Evolutionary conservation across 176 grass and related monocot genomes (phyloP).

Genomic region (Cenchrus purpureus): DNA sequence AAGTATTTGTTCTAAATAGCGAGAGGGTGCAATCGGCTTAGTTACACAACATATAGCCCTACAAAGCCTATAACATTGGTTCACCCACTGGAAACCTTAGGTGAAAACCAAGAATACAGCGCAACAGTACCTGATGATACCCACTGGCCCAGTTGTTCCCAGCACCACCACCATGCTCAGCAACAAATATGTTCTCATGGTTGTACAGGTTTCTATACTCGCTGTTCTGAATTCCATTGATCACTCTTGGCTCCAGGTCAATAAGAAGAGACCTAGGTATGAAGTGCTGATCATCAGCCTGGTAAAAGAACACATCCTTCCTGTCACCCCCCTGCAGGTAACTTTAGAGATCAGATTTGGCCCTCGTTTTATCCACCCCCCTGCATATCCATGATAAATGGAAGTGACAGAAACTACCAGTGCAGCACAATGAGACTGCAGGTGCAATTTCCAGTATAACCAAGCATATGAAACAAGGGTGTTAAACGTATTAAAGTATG

Average conservation of each 20-base stretch:
- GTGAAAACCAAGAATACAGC: background rate
- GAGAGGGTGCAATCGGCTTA: background rate
- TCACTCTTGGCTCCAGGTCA: constrained; percentile 96
- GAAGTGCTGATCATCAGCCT: constrained; percentile 98
- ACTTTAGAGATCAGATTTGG: background rate
- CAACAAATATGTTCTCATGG: constrained; percentile 95
- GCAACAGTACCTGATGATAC: constrained; percentile 77
- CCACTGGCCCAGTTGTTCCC: constrained; percentile 99
- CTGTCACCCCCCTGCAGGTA: constrained; percentile 89
- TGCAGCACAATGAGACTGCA: background rate
- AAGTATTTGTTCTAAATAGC: constrained; percentile 18
- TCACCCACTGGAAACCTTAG: background rate
- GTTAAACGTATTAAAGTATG: background rate
- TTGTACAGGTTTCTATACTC: constrained; percentile 98
- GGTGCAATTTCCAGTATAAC: background rate
- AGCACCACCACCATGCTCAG: constrained; percentile 97
- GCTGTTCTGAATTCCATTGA: constrained; percentile 95
- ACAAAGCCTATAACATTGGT: background rate
- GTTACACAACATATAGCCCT: background rate
- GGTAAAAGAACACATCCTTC: constrained; percentile 99
- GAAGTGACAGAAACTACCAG: background rate
- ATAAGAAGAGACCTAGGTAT: constrained; percentile 96
- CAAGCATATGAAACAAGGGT: background rate
- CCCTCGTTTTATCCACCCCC: constrained; percentile 17
- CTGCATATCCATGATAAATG: constrained; percentile 1